Percentiles rank a stretch among this genome's conserved stretches.
These are phyloP conservation scores for Cochlearia excelsa DNA, from an alignment of 345 rosid species.

Conservation along the genomic window DNA sequence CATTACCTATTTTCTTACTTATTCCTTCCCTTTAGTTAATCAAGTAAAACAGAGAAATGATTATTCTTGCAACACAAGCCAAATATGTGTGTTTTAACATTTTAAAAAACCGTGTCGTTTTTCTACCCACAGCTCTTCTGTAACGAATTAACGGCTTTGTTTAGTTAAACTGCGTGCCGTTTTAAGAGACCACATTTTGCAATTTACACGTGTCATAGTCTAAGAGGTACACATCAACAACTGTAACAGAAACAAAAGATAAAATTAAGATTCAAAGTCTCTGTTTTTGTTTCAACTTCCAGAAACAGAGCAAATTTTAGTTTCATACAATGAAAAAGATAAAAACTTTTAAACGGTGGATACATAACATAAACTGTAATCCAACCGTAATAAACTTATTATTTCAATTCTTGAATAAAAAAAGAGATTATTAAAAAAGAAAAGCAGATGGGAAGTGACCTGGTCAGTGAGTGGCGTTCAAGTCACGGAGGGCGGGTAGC, in stretches of 20 bases:
- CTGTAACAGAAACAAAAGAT: constrained; percentile 5
- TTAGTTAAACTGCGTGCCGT: constrained; percentile 32
- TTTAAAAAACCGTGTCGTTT: constrained; percentile 20
- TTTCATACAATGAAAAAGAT: constrained; percentile 23
- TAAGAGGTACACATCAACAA: neutral
- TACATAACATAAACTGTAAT: constrained; percentile 36
- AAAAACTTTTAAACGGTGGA: constrained; percentile 28
- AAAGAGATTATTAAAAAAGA: constrained; percentile 3
- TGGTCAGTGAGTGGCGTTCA: too few relatives aligned
- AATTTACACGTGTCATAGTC: constrained; percentile 6
- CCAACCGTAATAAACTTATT: constrained; percentile 33
- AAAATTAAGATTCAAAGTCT: constrained; percentile 20
- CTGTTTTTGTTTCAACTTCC: constrained; percentile 25
- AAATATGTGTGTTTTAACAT: constrained; percentile 16
- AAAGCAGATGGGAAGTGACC: too few relatives aligned
- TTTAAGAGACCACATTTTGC: constrained; percentile 30
- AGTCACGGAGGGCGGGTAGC: too few relatives aligned
- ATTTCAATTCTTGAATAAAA: constrained; percentile 2
- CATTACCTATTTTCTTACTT: neutral
- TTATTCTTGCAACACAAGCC: constrained; percentile 4
- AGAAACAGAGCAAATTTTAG: constrained; percentile 28
- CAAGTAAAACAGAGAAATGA: neutral
- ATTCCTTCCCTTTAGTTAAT: too few relatives aligned
- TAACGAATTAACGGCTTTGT: constrained; percentile 26
- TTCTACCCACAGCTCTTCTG: constrained; percentile 23